Base-by-base conservation (phyloP, 164 flowering plant species). In the Brasenia schreberi region DNA sequence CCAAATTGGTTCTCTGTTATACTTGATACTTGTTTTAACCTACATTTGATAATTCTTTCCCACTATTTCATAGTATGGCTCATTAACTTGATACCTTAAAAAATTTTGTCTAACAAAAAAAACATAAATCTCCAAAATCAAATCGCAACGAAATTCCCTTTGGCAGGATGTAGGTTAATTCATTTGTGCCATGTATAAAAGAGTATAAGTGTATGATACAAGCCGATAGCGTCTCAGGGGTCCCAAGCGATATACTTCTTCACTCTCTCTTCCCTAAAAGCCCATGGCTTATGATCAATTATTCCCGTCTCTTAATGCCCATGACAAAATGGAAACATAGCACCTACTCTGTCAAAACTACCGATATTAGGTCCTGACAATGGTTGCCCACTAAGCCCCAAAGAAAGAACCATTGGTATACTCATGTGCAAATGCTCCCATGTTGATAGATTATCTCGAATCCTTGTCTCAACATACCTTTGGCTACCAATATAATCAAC, bases 301-400 rank as follows among this genome's bases (percentile, higher is more conserved):
- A 96, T 88, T 59, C 68, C 82, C 39, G 23, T 49, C 77, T 87
- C 94, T 67, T 96, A 82, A 77, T 93, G 98, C 60, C 86, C 98
- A 64, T 97, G 94, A 63, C 89, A 90, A 65, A 93, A 93, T 2
- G 98, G 98, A 78, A 93, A 88, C 90, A 90, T 78, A 14, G 97
- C 83, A 44, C 92, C 97, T 10, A 93, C 66, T 27, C 88, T 96
- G 72, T 81, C 92, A 81, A 90, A 93, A 42, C 98, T 97, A 81
- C 98, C 98, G 76, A 93, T 85, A 81, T 93, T 97, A 68, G 98
- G 97, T 62, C 97, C 98, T 63, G 97, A 82, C 44, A 90, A 77
- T 59, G 97, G 97, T 77, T 93, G 97, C 72, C 98, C 98, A 74
- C 98, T 93, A 59, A 93, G 89, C 58, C 96, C 92, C 97, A 90